Base-by-base conservation (phyloP, 495 filamentous ascomycete species). In the Aeminium ludgeri region DNA sequence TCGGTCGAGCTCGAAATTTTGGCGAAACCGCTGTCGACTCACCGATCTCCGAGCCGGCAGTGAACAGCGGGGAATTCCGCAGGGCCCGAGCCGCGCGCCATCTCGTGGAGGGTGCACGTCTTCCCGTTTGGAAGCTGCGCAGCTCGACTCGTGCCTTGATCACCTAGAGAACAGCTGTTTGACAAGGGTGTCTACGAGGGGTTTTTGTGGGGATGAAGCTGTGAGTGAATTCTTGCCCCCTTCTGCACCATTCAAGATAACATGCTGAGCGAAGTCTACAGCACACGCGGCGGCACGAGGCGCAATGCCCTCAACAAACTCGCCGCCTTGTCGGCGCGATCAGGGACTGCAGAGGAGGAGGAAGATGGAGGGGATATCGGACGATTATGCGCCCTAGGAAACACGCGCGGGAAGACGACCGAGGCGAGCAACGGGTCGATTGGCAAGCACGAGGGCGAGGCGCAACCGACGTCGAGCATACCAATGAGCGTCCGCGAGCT, bases 401-500 rank as follows among this genome's bases (percentile, higher is more conserved):
- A 47, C 41, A 10, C 31, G 36, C 36, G 28, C 17, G 19, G 23
- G 16, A 3, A 16, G 23, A 7, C 20, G 2, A 10, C 20, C 7
- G 25, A 19, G 6, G 23, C 40, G n/a, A 25, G 23, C 23, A 56
- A 56, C 55, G 59, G 51, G 12, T 38, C 30, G 1, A 32, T 23
- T 13, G 17, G 16, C 35, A 30, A 17, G 13, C 23, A 8, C 23
- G 20, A 6, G 16, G 20, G 34, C 32, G 31, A 40, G 16, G 5
- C 23, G 32, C 28, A 28, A 12, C 28, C 17, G 18, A 28, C 34
- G 7, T 38, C 51, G 15, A 37, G 34, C n/a, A 40, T 56, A 19
- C 52, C 49, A 6, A 61, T 59, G 57, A 69, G 67, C 13, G 59
- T 84, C 37, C 74, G 81, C 40, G 89, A 97, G 65, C 73, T 91